phyloP scores from a whole-genome alignment of 257 asterid species.

The Mentha longifolia region DNA sequence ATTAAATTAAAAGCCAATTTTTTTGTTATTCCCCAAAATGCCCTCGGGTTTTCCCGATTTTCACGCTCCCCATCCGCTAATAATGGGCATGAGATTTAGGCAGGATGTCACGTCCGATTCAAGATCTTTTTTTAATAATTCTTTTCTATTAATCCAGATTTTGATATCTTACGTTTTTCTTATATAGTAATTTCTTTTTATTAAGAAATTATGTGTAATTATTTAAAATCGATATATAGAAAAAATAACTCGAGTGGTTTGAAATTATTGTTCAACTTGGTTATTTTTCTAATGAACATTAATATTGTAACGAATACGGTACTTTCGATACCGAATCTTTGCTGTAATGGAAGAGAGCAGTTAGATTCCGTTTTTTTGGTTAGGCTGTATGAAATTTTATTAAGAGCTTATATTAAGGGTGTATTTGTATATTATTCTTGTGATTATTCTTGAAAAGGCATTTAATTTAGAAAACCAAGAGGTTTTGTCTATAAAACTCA shows the following conservation, averaged over 20 bases:
- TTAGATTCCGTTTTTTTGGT: neutral
- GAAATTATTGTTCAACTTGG: no score
- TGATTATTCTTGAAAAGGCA: no score
- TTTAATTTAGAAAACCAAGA: no score
- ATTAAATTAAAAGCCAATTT: neutral
- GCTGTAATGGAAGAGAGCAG: neutral
- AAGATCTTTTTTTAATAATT: slow-evolving; percentile 4
- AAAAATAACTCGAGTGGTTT: neutral
- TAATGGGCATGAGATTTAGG: slow-evolving; percentile 38
- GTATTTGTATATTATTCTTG: no score
- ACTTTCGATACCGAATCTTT: neutral
- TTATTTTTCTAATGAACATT: neutral
- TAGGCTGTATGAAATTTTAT: neutral
- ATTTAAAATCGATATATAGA: neutral
- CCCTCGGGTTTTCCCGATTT: slow-evolving; percentile 33
- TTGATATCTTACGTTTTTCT: neutral
- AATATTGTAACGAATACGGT: neutral
- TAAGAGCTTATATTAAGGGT: neutral
- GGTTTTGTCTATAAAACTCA: no score
- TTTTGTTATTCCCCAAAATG: neutral
- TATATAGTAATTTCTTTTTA: no score
- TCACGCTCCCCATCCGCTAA: slow-evolving; percentile 32
- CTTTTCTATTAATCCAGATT: neutral
- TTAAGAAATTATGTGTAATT: neutral
- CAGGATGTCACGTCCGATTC: slow-evolving; percentile 39